Percentiles rank a stretch among this genome's conserved stretches.
Conservation (phyloP, 306 rosid species). For the Rubus parviflorus region DNA sequence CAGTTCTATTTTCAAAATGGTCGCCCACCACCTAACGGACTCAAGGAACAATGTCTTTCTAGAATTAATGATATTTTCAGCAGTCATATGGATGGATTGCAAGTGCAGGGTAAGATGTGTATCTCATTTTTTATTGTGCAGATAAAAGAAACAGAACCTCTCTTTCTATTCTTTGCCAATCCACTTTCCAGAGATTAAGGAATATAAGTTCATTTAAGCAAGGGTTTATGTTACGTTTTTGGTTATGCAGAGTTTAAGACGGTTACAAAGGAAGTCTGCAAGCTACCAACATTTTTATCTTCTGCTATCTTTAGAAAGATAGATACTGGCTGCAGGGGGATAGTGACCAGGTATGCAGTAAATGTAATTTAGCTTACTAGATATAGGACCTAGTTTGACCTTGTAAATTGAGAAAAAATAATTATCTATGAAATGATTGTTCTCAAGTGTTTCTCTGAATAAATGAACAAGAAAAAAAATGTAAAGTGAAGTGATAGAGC, state of each 20-base stretch:
- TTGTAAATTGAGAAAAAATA: neutral
- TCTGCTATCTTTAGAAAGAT: constrained; percentile 74
- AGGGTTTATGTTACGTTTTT: constrained; percentile 1
- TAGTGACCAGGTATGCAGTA: constrained; percentile 66
- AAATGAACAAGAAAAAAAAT: neutral
- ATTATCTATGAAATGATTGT: neutral
- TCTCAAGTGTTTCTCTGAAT: neutral
- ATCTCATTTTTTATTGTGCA: neutral
- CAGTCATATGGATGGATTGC: constrained; percentile 61
- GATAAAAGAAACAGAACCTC: neutral
- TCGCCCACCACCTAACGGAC: constrained; percentile 66
- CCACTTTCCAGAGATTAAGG: neutral
- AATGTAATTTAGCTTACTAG: neutral
- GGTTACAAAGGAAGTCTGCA: constrained; percentile 90
- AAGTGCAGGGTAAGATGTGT: constrained; percentile 58
- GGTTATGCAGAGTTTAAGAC: constrained; percentile 52
- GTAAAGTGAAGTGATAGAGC: neutral
- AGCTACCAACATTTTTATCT: constrained; percentile 79
- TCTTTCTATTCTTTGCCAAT: neutral
- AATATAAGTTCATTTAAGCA: neutral
- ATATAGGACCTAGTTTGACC: neutral
- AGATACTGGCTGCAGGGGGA: constrained; percentile 61
- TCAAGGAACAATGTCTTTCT: constrained; percentile 52
- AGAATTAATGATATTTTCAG: constrained; percentile 47
- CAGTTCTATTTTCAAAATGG: constrained; percentile 84